Base-by-base conservation (phyloP, 169 alveolate species). In the Blepharisma undulans region DNA sequence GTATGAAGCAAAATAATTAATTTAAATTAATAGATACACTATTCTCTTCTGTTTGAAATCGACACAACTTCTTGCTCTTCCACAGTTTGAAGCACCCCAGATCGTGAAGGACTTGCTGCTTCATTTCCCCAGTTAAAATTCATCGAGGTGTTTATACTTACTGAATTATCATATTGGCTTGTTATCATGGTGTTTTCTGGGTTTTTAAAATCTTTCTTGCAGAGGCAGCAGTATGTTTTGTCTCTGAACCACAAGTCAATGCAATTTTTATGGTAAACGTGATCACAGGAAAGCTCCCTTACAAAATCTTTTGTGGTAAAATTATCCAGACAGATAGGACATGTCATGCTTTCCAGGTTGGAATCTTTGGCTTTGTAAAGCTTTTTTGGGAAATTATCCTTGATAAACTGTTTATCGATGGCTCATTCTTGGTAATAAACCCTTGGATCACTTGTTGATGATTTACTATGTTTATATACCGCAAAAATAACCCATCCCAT, bases 181-280 rank as follows among this genome's bases (percentile, higher is more conserved):
- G 66, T 48, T 48, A 48, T 48, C 66, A 48, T 48, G 3, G 66
- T 48, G 10, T 48, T 48, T 48, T 48, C 66, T 48, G 66, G 10
- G 10, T 48, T 48, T 5, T 48, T 48, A 18, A 48, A 48, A 5
- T 48, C 66, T 48, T 48, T 48, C 66, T 48, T 48, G 66, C 66
- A 48, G 16, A 48, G 66, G 66, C 66, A 48, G 66, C 66, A 48
- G 66, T 48, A 48, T 1, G 66, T 48, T 48, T 48, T 48, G 66
- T 48, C 66, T 48, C 66, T 12, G 12, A 48, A 48, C 94, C 96
- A 93, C 22, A 33, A 79, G 22, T 82, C 77, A 10, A 91, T 61
- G 32, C 96, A 93, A 7, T 22, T 84, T 30, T 66, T 66, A 74
- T 93, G 96, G 85, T 86, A 92, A 36, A 89, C 74, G 85, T 93